Percentiles rank a stretch among this genome's conserved stretches.
These are phyloP conservation scores for Globisporangium echinulatum DNA, from an alignment of 352 stramenopile genomes.

Conservation along the genomic window DNA sequence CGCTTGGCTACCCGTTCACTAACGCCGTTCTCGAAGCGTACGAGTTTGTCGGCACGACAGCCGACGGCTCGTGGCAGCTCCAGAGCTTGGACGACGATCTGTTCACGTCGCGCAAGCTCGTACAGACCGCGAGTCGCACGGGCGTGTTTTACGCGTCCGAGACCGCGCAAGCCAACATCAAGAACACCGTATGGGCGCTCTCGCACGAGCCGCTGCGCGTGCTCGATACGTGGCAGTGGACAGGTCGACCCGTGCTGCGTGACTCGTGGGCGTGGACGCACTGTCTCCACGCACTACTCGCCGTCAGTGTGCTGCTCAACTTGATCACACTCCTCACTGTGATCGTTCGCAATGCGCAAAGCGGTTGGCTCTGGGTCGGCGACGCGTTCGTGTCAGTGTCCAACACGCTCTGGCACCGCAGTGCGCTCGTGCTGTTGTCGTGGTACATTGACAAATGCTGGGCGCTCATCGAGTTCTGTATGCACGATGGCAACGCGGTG, in stretches of 20 bases:
- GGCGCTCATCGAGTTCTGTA: conserved; percentile 34
- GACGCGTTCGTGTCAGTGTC: conserved; percentile 25
- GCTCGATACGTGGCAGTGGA: conserved; percentile 24
- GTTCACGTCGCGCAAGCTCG: conserved; percentile 7
- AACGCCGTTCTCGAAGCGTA: background rate
- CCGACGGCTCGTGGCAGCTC: background rate
- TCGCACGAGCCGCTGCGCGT: conserved; percentile 10
- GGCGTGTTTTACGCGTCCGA: conserved; percentile 31
- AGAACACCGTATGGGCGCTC: conserved; percentile 24
- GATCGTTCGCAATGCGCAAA: conserved; percentile 23
- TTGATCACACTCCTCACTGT: conserved; percentile 25
- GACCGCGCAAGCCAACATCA: conserved; percentile 36
- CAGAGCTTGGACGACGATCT: background rate
- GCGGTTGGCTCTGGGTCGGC: conserved; percentile 4
- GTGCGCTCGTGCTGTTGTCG: conserved; percentile 23
- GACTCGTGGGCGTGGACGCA: conserved; percentile 48
- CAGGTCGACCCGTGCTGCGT: conserved; percentile 14
- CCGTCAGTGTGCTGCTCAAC: conserved; percentile 23
- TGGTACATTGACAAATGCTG: conserved; percentile 38
- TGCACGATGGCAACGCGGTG: conserved; percentile 19
- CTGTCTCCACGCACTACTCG: conserved; percentile 33
- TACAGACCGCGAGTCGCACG: conserved; percentile 23
- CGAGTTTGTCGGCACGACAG: background rate
- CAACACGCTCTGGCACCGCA: conserved; percentile 25
- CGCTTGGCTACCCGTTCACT: conserved; percentile 27